Evolutionary conservation across 768 basidiomycete genomes (phyloP).

Genomic region (Stropharia rugosoannulata): DNA sequence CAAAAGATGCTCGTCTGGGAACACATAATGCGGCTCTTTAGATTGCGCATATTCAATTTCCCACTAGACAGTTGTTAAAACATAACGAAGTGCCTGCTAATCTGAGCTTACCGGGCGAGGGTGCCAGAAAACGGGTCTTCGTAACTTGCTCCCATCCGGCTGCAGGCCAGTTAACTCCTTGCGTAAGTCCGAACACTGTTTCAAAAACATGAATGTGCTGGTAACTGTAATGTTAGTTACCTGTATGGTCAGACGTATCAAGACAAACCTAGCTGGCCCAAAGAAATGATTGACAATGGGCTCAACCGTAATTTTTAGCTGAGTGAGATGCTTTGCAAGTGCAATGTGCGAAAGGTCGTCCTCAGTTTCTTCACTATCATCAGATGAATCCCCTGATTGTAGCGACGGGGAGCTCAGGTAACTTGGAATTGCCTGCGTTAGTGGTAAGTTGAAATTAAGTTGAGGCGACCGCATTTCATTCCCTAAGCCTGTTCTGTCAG

Average conservation of each 20-base stretch:
- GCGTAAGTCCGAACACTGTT: constrained; percentile 41
- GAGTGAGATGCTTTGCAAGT: constrained; percentile 29
- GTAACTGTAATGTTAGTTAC: neutral
- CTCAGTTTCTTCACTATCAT: constrained; percentile 18
- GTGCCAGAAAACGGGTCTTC: constrained; percentile 29
- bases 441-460: constrained; percentile 11
- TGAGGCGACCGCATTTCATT: neutral
- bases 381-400: constrained; percentile 7
- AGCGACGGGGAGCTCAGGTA: constrained; percentile 8
- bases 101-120: constrained; percentile 23
- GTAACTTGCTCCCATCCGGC: constrained; percentile 16
- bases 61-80: constrained; percentile 29
- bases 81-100: neutral
- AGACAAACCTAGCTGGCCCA: constrained; percentile 35
- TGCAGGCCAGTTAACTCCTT: constrained; percentile 31
- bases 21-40: constrained; percentile 32
- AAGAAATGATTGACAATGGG: constrained; percentile 35
- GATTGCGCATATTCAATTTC: constrained; percentile 26
- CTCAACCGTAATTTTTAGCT: constrained; percentile 24
- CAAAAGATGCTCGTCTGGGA: constrained; percentile 51
- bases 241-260: neutral
- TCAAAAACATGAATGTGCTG: constrained; percentile 42
- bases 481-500: neutral
- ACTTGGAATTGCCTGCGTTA: constrained; percentile 9
- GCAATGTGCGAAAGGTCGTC: constrained; percentile 33